Conservation (phyloP, 208 protist species). For the Phytomonas francai region DNA sequence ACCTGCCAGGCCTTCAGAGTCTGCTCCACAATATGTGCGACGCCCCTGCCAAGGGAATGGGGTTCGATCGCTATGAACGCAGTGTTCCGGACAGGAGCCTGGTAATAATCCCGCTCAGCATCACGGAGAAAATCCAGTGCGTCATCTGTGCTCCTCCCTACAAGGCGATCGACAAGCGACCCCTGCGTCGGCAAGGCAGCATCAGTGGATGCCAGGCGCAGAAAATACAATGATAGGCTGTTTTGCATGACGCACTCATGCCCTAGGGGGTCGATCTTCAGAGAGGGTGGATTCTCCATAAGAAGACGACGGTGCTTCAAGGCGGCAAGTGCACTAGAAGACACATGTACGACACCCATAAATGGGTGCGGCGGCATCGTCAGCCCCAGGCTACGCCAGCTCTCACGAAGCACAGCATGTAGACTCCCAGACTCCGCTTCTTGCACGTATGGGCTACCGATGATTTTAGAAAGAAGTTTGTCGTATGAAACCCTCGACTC, state of each 20-base stretch:
- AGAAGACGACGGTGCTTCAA: constrained; percentile 66
- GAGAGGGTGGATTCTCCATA: constrained; percentile 26
- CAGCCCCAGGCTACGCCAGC: background rate
- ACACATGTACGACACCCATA: constrained; percentile 35
- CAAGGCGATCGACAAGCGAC: background rate
- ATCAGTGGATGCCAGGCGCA: constrained; percentile 1
- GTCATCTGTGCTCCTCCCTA: background rate
- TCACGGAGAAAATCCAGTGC: background rate
- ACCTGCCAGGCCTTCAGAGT: constrained; percentile 2
- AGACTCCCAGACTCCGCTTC: background rate
- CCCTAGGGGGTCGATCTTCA: constrained; percentile 19
- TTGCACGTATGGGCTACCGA: background rate
- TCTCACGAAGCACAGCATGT: constrained; percentile 1
- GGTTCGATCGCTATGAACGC: constrained; percentile 4
- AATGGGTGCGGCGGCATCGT: background rate
- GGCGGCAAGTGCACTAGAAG: constrained; percentile 55
- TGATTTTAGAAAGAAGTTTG: background rate
- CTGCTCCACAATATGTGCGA: background rate
- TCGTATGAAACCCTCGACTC: background rate
- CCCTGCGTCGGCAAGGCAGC: background rate
- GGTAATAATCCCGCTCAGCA: background rate
- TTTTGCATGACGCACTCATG: constrained; percentile 6
- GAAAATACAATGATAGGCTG: background rate
- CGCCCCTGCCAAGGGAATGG: background rate
- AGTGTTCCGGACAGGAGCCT: background rate